These are phyloP conservation scores for Ganoderma lingzhi DNA, from an alignment of 1,284 basidiomycete species.

Conservation along the genomic window DNA sequence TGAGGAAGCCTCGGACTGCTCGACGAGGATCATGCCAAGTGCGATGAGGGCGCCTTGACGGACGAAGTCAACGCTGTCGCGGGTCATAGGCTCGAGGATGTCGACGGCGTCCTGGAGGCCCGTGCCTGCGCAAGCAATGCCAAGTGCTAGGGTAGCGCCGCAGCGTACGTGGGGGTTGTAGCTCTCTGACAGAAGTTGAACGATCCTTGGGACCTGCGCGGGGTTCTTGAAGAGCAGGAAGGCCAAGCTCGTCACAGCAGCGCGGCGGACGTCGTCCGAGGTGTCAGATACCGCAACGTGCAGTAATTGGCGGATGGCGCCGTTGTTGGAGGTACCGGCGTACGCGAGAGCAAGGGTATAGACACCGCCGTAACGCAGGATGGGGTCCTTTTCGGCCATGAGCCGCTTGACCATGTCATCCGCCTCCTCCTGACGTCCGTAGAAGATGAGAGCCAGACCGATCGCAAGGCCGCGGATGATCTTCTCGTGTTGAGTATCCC, in stretches of 20 bases:
- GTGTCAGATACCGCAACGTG: conserved; percentile 98
- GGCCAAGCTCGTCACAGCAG: conserved; percentile 93
- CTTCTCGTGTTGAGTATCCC: conserved; percentile 98
- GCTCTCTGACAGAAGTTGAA: conserved; percentile 94
- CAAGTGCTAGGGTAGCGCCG: conserved; percentile 93
- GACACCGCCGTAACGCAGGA: conserved; percentile 95
- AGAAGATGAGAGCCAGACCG: conserved; percentile 90
- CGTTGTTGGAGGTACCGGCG: conserved; percentile 93
- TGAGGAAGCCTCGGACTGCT: conserved; percentile 91
- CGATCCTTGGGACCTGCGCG: conserved; percentile 91
- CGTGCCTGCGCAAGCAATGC: conserved; percentile 97
- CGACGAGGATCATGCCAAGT: conserved; percentile 94
- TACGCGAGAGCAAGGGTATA: conserved; percentile 95
- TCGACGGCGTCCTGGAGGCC: conserved; percentile 95
- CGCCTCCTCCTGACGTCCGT: conserved; percentile 91
- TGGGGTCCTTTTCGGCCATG: conserved; percentile 91
- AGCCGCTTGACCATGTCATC: conserved; percentile 80
- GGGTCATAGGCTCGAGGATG: conserved; percentile 96
- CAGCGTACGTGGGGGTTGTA: conserved; percentile 99
- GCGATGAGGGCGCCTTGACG: conserved; percentile 97
- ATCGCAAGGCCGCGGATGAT: conserved; percentile 95
- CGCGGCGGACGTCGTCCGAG: conserved; percentile 93
- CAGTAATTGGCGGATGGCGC: conserved; percentile 87
- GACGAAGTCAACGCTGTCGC: conserved; percentile 96
- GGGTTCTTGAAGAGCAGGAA: conserved; percentile 97